Conservation (phyloP, 2,329 filamentous ascomycete genomes). For the Fusarium siculi region DNA sequence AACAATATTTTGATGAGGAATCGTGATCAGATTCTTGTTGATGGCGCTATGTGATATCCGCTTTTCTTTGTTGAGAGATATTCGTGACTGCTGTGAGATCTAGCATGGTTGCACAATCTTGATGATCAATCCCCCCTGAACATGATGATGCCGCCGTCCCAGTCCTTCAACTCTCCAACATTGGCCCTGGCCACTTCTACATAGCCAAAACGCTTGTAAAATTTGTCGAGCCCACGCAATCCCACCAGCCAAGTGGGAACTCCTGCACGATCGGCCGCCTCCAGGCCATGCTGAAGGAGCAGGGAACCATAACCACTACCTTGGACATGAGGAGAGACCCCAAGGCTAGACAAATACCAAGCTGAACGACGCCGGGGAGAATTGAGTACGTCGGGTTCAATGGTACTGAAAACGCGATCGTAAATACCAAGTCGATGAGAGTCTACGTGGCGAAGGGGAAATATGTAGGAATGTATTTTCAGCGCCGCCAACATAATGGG, state of each 20-base stretch:
- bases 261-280: slow-evolving; percentile 43
- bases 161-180: slow-evolving; percentile 49
- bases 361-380: slow-evolving; percentile 45
- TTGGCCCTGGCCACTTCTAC: slow-evolving; percentile 50
- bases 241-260: slow-evolving; percentile 49
- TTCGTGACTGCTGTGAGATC: not conserved
- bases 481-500: slow-evolving; percentile 42
- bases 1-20: not conserved
- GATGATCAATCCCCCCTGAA: slow-evolving; percentile 46
- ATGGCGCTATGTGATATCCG: not conserved
- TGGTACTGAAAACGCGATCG: slow-evolving; percentile 39
- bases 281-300: slow-evolving; percentile 47
- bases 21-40: not conserved
- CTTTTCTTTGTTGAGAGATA: not conserved
- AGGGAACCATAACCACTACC: slow-evolving; percentile 47
- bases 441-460: slow-evolving; percentile 40
- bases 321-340: slow-evolving; percentile 47
- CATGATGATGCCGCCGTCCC: slow-evolving; percentile 53
- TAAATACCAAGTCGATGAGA: slow-evolving; percentile 36
- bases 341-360: slow-evolving; percentile 51
- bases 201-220: slow-evolving; percentile 50
- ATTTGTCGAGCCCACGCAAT: slow-evolving; percentile 46
- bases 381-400: slow-evolving; percentile 43
- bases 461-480: slow-evolving; percentile 40
- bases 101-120: not conserved